Conservation (phyloP, 495 filamentous ascomycete genomes). For the Terfezia claveryi region DNA sequence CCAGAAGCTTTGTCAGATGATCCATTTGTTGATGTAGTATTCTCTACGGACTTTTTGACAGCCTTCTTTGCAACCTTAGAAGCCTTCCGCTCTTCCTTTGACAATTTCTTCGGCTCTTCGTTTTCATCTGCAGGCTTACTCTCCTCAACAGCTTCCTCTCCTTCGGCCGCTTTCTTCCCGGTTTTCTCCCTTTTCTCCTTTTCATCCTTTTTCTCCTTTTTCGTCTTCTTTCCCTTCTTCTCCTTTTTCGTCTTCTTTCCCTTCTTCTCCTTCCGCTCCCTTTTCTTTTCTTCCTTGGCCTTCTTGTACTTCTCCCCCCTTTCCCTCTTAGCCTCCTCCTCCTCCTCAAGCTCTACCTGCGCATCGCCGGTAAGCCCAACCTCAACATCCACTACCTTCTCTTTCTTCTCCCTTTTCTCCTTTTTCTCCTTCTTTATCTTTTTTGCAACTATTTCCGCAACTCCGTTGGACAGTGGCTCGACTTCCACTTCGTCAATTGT, state of each 20-base stretch:
- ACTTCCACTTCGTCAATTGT: constrained; percentile 25
- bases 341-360: neutral
- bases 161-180: constrained; percentile 2
- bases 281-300: constrained; percentile 13
- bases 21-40: neutral
- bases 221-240: constrained; percentile 16
- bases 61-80: constrained; percentile 25
- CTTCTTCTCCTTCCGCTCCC: constrained; percentile 25
- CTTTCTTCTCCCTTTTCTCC: constrained; percentile 13
- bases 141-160: constrained; percentile 3
- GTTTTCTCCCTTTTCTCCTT: constrained; percentile 11
- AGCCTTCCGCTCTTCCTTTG: constrained; percentile 17
- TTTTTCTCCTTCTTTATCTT: constrained; percentile 23
- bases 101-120: constrained; percentile 3
- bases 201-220: too few species aligned
- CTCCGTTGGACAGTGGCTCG: constrained; percentile 3
- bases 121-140: constrained; percentile 2
- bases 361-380: neutral
- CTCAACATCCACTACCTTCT: too few species aligned
- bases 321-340: constrained; percentile 1
- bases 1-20: neutral
- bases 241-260: constrained; percentile 21
- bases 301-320: constrained; percentile 8
- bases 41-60: constrained; percentile 7
- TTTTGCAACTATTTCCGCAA: constrained; percentile 4